A percentile compares a stretch with the other conserved stretches of the same genome.
These are phyloP conservation scores for Rubus parviflorus DNA, from an alignment of 306 rosid genomes.

Conservation along the genomic window DNA sequence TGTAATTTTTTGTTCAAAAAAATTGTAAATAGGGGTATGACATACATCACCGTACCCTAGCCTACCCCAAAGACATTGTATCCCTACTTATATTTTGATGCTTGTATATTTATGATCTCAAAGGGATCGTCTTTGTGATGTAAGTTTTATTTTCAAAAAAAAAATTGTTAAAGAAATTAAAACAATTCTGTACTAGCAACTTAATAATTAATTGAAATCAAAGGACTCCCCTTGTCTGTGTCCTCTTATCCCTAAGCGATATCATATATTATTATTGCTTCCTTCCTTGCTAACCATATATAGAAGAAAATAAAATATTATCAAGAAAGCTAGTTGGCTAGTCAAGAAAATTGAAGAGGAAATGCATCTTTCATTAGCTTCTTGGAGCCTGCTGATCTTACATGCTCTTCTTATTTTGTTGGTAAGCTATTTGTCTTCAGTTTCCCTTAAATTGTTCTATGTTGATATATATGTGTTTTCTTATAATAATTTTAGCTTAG, in stretches of 20 bases:
- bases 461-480: background rate
- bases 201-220: background rate
- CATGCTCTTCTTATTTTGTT: slow-evolving; percentile 25
- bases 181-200: background rate
- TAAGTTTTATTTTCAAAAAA: no score
- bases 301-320: background rate
- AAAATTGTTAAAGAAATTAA: background rate
- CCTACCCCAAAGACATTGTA: no score
- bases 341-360: slow-evolving; percentile 28
- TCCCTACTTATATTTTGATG: no score
- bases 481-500: background rate
- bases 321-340: background rate
- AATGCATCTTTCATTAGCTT: slow-evolving; percentile 31
- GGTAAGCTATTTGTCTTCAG: slow-evolving; percentile 35
- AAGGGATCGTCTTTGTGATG: no score
- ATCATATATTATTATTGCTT: background rate
- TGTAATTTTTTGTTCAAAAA: no score
- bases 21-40: no score
- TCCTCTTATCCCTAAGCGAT: background rate
- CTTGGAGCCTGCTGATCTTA: slow-evolving; percentile 41
- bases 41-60: no score
- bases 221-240: slow-evolving; percentile 10
- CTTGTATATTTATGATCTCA: no score
- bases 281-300: slow-evolving; percentile 3
- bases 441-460: background rate